A percentile compares a stretch with the other conserved stretches of the same genome.
Conservation (phyloP, 495 filamentous ascomycete genomes). For the Aspergillus taichungensis region DNA sequence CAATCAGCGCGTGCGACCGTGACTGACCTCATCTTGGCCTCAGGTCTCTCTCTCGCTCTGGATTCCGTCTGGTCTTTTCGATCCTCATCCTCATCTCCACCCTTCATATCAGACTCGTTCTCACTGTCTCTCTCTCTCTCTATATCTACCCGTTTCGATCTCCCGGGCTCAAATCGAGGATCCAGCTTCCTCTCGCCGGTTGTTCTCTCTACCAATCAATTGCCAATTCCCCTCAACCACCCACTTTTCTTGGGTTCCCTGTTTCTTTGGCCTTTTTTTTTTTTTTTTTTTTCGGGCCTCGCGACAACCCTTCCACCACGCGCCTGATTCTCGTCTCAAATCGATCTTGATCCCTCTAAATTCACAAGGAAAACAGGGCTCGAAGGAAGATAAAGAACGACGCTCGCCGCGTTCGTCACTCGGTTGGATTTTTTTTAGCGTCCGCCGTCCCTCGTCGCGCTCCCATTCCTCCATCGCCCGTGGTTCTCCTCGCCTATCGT, state of each 20-base stretch:
- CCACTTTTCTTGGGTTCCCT: neutral
- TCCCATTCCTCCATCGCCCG: too few relatives aligned
- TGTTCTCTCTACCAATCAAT: neutral
- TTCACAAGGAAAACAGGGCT: too few relatives aligned
- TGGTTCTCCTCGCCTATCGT: too few relatives aligned
- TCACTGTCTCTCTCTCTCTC: conserved; percentile 4
- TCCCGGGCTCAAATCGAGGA: neutral
- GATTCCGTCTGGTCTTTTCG: conserved; percentile 2
- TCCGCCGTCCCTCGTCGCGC: too few relatives aligned
- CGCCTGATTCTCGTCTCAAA: too few relatives aligned
- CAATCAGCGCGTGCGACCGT: conserved; percentile 9
- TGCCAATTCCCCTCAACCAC: neutral
- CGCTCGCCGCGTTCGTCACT: too few relatives aligned
- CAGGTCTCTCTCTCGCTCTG: conserved; percentile 2
- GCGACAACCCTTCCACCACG: too few relatives aligned
- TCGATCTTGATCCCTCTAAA: too few relatives aligned
- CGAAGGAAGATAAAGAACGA: too few relatives aligned
- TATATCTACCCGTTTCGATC: conserved; percentile 16
- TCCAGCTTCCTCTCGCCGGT: neutral
- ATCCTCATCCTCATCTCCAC: neutral
- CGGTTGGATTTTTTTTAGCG: too few relatives aligned
- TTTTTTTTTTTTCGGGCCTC: neutral
- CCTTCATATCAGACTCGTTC: neutral
- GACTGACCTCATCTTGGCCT: conserved; percentile 16
- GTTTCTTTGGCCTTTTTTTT: neutral